These are phyloP conservation scores for Neurospora terricola DNA, from an alignment of 495 filamentous ascomycete genomes.

Conservation along the genomic window DNA sequence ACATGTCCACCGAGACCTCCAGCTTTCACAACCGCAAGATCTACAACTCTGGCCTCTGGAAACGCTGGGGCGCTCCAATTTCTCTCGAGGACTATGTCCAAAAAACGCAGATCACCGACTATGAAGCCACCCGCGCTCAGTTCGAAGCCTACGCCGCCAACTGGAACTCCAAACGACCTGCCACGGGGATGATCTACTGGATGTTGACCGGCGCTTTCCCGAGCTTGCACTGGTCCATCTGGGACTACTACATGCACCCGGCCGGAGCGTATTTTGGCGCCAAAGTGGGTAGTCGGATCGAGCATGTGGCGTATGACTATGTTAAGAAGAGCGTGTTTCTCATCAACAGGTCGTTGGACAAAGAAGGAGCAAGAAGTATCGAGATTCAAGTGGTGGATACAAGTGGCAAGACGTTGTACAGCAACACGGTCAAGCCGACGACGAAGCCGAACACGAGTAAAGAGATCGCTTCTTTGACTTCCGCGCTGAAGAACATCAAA, in stretches of 20 bases:
- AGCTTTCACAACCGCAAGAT: conserved; percentile 45
- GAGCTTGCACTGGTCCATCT: conserved; percentile 55
- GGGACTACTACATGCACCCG: conserved; percentile 53
- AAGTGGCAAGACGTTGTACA: conserved; percentile 33
- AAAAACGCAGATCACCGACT: conserved; percentile 47
- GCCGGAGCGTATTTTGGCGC: conserved; percentile 51
- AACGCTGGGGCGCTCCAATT: conserved; percentile 42
- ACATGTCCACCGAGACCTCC: conserved; percentile 47
- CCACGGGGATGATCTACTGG: conserved; percentile 58
- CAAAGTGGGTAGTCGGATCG: conserved; percentile 40
- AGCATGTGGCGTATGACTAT: conserved; percentile 51
- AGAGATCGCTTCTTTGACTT: conserved; percentile 18
- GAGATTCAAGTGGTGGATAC: conserved; percentile 38
- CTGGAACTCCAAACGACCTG: conserved; percentile 41
- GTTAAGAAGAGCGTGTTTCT: conserved; percentile 33
- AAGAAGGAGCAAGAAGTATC: conserved; percentile 32
- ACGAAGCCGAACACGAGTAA: conserved; percentile 32
- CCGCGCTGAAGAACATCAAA: conserved; percentile 24
- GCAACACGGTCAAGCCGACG: conserved; percentile 11
- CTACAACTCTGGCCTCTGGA: conserved; percentile 45
- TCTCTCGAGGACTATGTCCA: conserved; percentile 43
- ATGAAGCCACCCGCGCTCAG: conserved; percentile 51
- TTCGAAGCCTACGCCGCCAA: conserved; percentile 47
- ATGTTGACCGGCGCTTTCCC: conserved; percentile 61
- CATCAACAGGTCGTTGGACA: conserved; percentile 46